Base-by-base conservation (phyloP, 2,329 filamentous ascomycete genomes). In the Aspergillus japonicus region DNA sequence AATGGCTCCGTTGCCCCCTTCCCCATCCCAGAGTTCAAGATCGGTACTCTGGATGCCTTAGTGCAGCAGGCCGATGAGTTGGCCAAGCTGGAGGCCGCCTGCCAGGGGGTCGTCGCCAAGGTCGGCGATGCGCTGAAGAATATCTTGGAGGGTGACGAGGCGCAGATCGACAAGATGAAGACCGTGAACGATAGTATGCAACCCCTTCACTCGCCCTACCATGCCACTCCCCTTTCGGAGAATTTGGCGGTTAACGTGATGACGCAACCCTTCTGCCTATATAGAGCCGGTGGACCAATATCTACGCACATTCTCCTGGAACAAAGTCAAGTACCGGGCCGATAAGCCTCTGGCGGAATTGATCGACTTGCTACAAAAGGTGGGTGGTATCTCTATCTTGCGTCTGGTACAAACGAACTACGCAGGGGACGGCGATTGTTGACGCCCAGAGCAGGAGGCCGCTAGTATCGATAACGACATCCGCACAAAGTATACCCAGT, bases 21-120 rank as follows among this genome's bases (percentile, higher is more conserved):
- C 73, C 81, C 85, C 58, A 89, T 98, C 64, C 95, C 95, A 21
- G 89, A 92, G 66, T 97, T 99, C 85, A 99, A 98, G 82, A 96
- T 99, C 75, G 95, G 95, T 60, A 97, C 95, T 0, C 84, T 99
- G 42, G 95, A 99, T 79, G 92, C 90, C 44, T 83, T 99, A 59
- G 92, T 99, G 49, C 91, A 96, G 79, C 94, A 99, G 78, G 95
- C 95, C 58, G 95, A 99, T 73, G 95, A 98, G 72, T 82, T 99
- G 57, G 85, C 88, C 60, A 98, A 97, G 85, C 87, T 98, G 54
- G 91, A 96, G 67, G 77, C 83, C 39, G 84, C 85, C 39, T 96
- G 92, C 75, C 87, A 93, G 77, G 85, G 83, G 56, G 91, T 97
- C 6, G 93, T 96, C 44, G 84, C 83, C 68, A 98, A 97, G 80